These are phyloP conservation scores for Penicillium janthinellum DNA, from an alignment of 2,329 filamentous ascomycete species.

Conservation along the genomic window DNA sequence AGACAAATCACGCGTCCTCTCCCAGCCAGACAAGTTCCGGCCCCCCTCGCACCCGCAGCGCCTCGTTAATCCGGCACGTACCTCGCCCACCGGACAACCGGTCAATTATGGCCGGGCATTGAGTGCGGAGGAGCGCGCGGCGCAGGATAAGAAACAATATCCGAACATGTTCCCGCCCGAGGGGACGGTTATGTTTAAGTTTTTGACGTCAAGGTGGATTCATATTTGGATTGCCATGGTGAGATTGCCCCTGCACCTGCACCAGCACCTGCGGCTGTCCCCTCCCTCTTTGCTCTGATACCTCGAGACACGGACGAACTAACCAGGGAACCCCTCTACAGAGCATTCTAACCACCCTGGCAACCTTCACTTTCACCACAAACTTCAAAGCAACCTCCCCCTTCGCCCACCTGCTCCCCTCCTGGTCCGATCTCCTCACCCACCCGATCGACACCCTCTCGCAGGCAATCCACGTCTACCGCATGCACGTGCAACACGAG, in stretches of 20 bases:
- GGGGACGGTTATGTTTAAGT: slow-evolving; percentile 81
- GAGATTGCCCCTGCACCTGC: slow-evolving; percentile 33
- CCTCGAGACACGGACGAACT: too few species aligned
- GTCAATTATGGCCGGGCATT: slow-evolving; percentile 75
- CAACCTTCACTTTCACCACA: slow-evolving; percentile 70
- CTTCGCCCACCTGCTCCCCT: slow-evolving; percentile 76
- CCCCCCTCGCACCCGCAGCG: slow-evolving; percentile 86
- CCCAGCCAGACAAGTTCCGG: slow-evolving; percentile 85
- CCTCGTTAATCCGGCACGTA: slow-evolving; percentile 47
- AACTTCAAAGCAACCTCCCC: slow-evolving; percentile 80
- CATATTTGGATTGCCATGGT: slow-evolving; percentile 86
- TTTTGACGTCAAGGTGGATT: slow-evolving; percentile 73
- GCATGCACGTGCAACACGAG: slow-evolving; percentile 73
- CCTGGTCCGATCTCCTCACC: slow-evolving; percentile 66
- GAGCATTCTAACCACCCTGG: slow-evolving; percentile 70
- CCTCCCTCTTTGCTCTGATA: too few species aligned
- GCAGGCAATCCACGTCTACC: slow-evolving; percentile 70
- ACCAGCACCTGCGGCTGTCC: too few species aligned
- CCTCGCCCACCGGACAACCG: slow-evolving; percentile 43
- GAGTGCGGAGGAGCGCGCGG: slow-evolving; percentile 64
- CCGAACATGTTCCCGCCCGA: slow-evolving; percentile 86
- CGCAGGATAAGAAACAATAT: slow-evolving; percentile 72
- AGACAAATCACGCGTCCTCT: slow-evolving; percentile 69
- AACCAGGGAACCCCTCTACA: slow-evolving; percentile 28
- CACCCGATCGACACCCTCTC: slow-evolving; percentile 69